Percentiles rank a stretch among this genome's conserved stretches.
These are phyloP conservation scores for Monosporascus cannonballus DNA, from an alignment of 2,329 filamentous ascomycete genomes.

Conservation along the genomic window DNA sequence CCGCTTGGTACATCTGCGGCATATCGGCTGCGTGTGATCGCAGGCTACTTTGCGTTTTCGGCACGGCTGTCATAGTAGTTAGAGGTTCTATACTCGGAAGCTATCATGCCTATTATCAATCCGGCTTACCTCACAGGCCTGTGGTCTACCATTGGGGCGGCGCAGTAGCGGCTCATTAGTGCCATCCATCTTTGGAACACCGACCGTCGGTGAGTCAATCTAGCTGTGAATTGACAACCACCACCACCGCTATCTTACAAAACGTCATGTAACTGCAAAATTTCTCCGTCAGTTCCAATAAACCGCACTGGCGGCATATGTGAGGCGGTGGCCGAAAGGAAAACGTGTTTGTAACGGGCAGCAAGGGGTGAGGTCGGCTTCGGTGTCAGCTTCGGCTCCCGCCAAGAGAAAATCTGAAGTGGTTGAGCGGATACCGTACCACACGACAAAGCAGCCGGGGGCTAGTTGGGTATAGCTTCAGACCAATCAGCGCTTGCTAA, in stretches of 20 bases:
- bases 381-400: conserved; percentile 25
- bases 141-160: conserved; percentile 22
- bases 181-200: too few relatives aligned
- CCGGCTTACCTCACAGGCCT: conserved; percentile 22
- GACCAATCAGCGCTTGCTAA: neutral
- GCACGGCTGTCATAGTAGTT: conserved; percentile 30
- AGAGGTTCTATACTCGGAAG: conserved; percentile 7
- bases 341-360: neutral
- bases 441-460: neutral
- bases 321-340: neutral
- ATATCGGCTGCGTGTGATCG: conserved; percentile 34
- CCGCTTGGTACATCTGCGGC: conserved; percentile 31
- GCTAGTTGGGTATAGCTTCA: neutral
- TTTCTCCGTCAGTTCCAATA: too few relatives aligned
- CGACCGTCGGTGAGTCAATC: neutral
- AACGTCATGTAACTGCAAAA: too few relatives aligned
- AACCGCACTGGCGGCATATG: too few relatives aligned
- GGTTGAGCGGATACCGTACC: neutral
- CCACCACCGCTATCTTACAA: too few relatives aligned
- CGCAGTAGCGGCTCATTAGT: conserved; percentile 15
- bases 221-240: neutral
- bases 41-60: conserved; percentile 37
- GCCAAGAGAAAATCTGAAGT: neutral
- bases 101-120: conserved; percentile 4
- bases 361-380: conserved; percentile 6